Base-by-base conservation (phyloP, 495 filamentous ascomycete genomes). In the Penicillium canariense region DNA sequence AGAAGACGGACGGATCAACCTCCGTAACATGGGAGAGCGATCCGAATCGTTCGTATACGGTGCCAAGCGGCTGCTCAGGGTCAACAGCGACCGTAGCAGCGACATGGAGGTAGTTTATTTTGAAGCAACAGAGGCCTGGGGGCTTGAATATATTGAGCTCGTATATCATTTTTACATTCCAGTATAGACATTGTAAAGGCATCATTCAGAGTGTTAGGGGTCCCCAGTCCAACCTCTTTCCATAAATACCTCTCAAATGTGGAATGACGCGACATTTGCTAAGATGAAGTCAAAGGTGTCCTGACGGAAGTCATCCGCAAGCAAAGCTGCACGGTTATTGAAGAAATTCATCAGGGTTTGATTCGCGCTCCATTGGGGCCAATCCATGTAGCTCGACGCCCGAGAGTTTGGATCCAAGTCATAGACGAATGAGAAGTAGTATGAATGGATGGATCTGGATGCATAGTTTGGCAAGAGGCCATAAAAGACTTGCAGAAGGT, bases 371-470 rank as follows among this genome's bases (percentile, higher is more conserved):
- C 84, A 90, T 63, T 82, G 69, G 32, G 86, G 87, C 87, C 87
- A 90, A 1, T 76, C 47, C 57, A 73, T 66, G 43, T 65, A 70
- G 52, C 63, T 25, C 49, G 69, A 46, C 12, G 70, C 62, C 38
- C 55, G 58, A 4, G 70, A 60, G 59, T 89, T 90, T 4, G 86
- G 86, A 58, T 90, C 81, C 44, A 81, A 67, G 18, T 81, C 80
- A 56, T 87, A 79, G 3, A 88, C 65, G 62, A 89, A 90, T 31
- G 78, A 81, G 54, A 86, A 61, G 47, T 86, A 89, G 57, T 87
- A 88, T 28, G 72, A 73, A 50, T 84, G 80, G 52, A 86, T 79
- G 25, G 79, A 70, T 28, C 56, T 63, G 44, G 80, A 79, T n/a
- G 83, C 84, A 47, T 84, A 81, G 69, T 87, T 81, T 11, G 83